Evolutionary conservation across 164 flowering plant species (phyloP).

Genomic region (Berberis thunbergii): DNA sequence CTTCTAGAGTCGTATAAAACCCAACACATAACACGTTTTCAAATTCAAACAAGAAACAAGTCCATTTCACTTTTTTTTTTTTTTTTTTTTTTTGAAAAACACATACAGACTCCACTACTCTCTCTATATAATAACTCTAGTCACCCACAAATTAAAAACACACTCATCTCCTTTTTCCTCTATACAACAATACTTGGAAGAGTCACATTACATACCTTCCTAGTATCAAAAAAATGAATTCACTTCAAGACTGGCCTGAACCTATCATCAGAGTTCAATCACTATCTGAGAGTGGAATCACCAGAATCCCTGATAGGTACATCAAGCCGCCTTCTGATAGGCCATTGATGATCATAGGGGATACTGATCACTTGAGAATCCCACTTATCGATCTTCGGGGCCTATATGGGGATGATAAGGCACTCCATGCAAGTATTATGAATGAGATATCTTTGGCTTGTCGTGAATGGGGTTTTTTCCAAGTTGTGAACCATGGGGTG

Average conservation of each 20-base stretch:
- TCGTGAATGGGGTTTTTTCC: background rate
- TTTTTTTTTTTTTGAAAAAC: too few species aligned
- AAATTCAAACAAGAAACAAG: too few species aligned
- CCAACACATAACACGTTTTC: too few species aligned
- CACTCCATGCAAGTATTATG: background rate
- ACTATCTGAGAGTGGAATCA: constrained; percentile 43
- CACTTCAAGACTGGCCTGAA: constrained; percentile 74
- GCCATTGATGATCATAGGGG: constrained; percentile 17
- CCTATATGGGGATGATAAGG: constrained; percentile 4
- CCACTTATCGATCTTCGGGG: constrained; percentile 60
- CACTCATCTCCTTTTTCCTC: too few species aligned
- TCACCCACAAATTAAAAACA: too few species aligned
- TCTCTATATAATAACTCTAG: too few species aligned
- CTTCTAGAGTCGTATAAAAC: too few species aligned
- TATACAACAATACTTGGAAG: too few species aligned
- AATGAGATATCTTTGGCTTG: background rate
- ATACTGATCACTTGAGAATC: constrained; percentile 22
- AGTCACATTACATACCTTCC: background rate
- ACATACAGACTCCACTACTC: too few species aligned
- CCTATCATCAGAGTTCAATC: constrained; percentile 81
- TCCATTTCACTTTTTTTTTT: too few species aligned
- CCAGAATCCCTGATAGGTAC: constrained; percentile 53
- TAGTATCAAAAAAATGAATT: constrained; percentile 14
- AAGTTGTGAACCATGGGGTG: background rate
- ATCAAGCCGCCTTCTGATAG: constrained; percentile 59